These are phyloP conservation scores for Strigomonas culicis DNA, from an alignment of 208 protist genomes.

Conservation along the genomic window DNA sequence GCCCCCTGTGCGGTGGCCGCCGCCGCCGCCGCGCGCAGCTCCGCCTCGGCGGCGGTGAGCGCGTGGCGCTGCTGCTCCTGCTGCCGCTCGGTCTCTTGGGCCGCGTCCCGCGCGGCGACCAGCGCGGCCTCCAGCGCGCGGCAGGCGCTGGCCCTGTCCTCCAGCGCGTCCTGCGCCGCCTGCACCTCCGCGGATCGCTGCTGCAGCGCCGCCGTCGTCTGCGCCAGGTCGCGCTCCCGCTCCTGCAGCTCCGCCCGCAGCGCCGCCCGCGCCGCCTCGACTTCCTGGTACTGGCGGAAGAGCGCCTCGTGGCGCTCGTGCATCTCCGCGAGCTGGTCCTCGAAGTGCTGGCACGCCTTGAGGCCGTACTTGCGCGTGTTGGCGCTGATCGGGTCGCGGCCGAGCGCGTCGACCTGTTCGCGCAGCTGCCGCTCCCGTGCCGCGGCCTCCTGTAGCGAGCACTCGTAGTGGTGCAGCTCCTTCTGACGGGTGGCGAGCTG, in stretches of 20 bases:
- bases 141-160: conserved; percentile 5
- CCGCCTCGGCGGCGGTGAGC: conserved; percentile 17
- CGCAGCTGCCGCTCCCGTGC: conserved; percentile 54
- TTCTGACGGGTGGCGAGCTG: conserved; percentile 31
- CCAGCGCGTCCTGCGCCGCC: conserved; percentile 4
- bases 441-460: conserved; percentile 43
- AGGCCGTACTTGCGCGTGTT: conserved; percentile 72
- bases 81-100: conserved; percentile 1
- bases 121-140: neutral
- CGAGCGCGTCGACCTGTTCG: conserved; percentile 51
- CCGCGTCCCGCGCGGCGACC: neutral
- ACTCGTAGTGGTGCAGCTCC: conserved; percentile 36
- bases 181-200: conserved; percentile 4
- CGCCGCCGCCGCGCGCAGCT: conserved; percentile 14
- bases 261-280: neutral
- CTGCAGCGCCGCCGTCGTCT: neutral
- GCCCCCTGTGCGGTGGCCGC: conserved; percentile 16
- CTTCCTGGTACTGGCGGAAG: neutral
- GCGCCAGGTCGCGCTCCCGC: neutral
- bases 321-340: conserved; percentile 35
- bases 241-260: conserved; percentile 24
- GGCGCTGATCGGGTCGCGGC: conserved; percentile 62
- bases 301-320: conserved; percentile 7
- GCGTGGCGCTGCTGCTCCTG: conserved; percentile 13
- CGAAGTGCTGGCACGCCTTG: conserved; percentile 39